A percentile compares a stretch with the other conserved stretches of the same genome.
These are phyloP conservation scores for Tricholoma saponaceum DNA, from an alignment of 768 basidiomycete genomes.

Conservation along the genomic window DNA sequence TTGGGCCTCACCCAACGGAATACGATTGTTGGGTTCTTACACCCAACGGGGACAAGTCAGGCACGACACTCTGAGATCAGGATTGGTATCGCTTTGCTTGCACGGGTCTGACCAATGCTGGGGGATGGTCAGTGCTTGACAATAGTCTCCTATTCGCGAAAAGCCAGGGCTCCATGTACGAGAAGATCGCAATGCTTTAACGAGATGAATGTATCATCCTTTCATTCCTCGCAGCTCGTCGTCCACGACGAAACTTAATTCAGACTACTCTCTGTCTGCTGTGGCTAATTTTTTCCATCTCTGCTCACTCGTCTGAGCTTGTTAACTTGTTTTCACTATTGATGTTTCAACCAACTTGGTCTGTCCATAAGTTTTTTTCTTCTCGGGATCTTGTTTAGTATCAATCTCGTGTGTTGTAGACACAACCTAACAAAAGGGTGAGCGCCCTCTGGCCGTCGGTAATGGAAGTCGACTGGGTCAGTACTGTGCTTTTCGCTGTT, in stretches of 20 bases:
- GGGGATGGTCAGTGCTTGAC: background rate
- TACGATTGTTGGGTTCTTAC: too few species aligned
- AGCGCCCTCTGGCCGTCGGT: too few species aligned
- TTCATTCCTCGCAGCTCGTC: constrained; percentile 32
- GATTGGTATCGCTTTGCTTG: background rate
- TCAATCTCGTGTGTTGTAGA: too few species aligned
- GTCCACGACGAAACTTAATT: constrained; percentile 30
- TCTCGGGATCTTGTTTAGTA: too few species aligned
- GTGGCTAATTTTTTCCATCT: constrained; percentile 16
- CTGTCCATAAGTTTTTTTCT: too few species aligned
- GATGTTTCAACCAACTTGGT: too few species aligned
- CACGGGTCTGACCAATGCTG: background rate
- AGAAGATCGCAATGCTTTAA: constrained; percentile 1
- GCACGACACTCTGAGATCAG: background rate
- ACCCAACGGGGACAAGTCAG: too few species aligned
- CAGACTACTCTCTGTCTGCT: too few species aligned
- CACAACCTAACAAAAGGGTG: too few species aligned
- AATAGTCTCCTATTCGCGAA: background rate
- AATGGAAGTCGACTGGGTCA: too few species aligned
- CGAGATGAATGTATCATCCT: constrained; percentile 12
- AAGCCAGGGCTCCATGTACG: background rate
- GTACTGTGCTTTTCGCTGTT: too few species aligned
- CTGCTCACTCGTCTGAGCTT: constrained; percentile 5
- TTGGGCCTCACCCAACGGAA: too few species aligned
- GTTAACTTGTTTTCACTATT: background rate